phyloP scores from a whole-genome alignment of 192 early-diverging fungal species.

The Backusella westeae region DNA sequence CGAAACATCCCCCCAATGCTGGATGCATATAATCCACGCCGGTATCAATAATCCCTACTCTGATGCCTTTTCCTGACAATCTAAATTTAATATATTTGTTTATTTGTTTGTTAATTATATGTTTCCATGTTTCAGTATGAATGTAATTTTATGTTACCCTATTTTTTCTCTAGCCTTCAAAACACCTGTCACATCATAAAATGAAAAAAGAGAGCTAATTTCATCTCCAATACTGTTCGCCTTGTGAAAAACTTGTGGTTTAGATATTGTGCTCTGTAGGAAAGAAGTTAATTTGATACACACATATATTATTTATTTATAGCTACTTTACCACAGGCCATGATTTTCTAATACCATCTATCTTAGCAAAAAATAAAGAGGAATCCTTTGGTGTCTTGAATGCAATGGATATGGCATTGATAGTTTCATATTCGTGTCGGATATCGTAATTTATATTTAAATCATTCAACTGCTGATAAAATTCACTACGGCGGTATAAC shows the following conservation, averaged over 20 bases:
- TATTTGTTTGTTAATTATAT: not conserved
- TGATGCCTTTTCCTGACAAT: constrained; percentile 44
- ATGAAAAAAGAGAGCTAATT: constrained; percentile 22
- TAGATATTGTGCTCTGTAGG: constrained; percentile 8
- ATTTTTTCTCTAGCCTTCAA: constrained; percentile 31
- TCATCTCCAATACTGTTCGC: constrained; percentile 9
- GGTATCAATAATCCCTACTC: constrained; percentile 58
- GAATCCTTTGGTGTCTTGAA: constrained; percentile 35
- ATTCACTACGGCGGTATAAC: constrained; percentile 14
- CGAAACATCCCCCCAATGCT: constrained; percentile 58
- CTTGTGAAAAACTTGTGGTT: constrained; percentile 5
- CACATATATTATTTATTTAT: not conserved
- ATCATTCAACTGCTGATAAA: constrained; percentile 22
- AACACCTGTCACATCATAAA: constrained; percentile 47
- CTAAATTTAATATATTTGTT: constrained; percentile 19
- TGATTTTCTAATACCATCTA: constrained; percentile 36
- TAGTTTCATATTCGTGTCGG: constrained; percentile 42
- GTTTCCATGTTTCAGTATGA: not conserved
- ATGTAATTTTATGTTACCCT: constrained; percentile 21
- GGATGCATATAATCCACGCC: constrained; percentile 61
- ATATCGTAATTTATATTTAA: constrained; percentile 28
- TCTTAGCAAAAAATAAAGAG: constrained; percentile 22
- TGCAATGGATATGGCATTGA: constrained; percentile 46
- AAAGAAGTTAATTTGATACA: not conserved
- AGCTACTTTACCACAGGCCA: constrained; percentile 43